A percentile compares a stretch with the other conserved stretches of the same genome.
Evolutionary conservation across 805 yeast genomes (phyloP).

Genomic region (Candida ficus): DNA sequence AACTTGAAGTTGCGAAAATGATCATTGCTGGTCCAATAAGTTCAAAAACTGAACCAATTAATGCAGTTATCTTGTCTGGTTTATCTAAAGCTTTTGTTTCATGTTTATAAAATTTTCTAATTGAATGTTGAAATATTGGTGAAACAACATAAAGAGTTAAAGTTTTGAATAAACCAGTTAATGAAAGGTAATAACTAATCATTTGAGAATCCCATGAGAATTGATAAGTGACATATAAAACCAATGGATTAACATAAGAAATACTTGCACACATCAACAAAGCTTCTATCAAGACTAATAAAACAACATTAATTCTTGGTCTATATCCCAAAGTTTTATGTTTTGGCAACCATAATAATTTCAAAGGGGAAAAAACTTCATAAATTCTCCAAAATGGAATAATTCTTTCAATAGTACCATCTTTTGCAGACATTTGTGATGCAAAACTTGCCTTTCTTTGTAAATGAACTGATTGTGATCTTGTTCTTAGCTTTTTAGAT

Average conservation of each 20-base stretch:
- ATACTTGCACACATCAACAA: slow-evolving; percentile 34
- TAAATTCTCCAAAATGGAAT: slow-evolving; percentile 1
- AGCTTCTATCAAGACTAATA: slow-evolving; percentile 44
- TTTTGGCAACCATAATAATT: slow-evolving; percentile 47
- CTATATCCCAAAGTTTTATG: slow-evolving; percentile 25
- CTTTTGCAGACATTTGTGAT: slow-evolving; percentile 23
- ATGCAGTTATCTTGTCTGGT: slow-evolving; percentile 39
- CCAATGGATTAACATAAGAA: slow-evolving; percentile 36
- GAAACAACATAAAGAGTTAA: slow-evolving; percentile 43
- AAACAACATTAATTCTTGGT: slow-evolving; percentile 43
- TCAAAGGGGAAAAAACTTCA: slow-evolving; percentile 42
- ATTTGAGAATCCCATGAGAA: slow-evolving; percentile 51
- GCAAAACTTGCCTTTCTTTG: slow-evolving; percentile 27
- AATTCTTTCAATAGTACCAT: slow-evolving; percentile 2
- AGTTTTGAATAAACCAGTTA: slow-evolving; percentile 46
- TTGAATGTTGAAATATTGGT: slow-evolving; percentile 40
- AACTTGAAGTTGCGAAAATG: slow-evolving; percentile 27
- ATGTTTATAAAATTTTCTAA: slow-evolving; percentile 31
- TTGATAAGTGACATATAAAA: slow-evolving; percentile 48
- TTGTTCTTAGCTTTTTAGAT: slow-evolving; percentile 44
- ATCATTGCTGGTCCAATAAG: slow-evolving; percentile 32
- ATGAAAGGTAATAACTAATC: slow-evolving; percentile 52
- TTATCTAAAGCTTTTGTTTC: slow-evolving; percentile 44
- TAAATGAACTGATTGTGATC: slow-evolving; percentile 40
- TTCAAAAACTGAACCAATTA: slow-evolving; percentile 32